phyloP scores from a whole-genome alignment of 208 protist genomes.

The Pavlovales sp. region DNA sequence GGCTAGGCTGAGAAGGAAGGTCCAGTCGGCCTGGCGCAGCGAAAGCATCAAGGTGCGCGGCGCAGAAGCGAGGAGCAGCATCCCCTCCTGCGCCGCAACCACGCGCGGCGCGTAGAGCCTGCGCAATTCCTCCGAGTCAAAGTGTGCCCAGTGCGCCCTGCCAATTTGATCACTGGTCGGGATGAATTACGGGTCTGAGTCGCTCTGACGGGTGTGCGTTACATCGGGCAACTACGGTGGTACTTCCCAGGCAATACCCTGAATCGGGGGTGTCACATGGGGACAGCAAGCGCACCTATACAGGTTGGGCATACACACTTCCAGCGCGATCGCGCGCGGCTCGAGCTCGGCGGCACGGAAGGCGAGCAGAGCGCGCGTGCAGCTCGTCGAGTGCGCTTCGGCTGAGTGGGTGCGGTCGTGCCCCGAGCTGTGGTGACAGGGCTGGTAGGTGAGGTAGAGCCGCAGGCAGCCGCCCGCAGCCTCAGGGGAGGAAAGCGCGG shows the following conservation, averaged over 20 bases:
- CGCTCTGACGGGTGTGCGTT: too few relatives aligned
- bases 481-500: background rate
- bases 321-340: background rate
- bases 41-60: background rate
- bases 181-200: background rate
- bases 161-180: too few relatives aligned
- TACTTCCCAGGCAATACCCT: too few relatives aligned
- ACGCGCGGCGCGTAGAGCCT: background rate
- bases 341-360: background rate
- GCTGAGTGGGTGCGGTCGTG: background rate
- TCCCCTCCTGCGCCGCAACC: background rate
- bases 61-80: background rate
- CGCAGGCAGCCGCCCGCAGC: background rate
- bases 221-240: too few relatives aligned
- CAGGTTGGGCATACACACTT: background rate
- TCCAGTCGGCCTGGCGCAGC: background rate
- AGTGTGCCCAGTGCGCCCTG: background rate
- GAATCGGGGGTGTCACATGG: too few relatives aligned
- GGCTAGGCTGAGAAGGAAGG: background rate
- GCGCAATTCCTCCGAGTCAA: background rate
- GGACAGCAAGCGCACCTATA: too few relatives aligned
- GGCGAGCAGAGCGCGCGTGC: background rate
- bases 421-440: constrained; percentile 13
- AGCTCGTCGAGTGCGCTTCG: background rate
- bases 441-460: constrained; percentile 27